These are phyloP conservation scores for Pseudonitzschia delicatissima DNA, from an alignment of 108 stramenopile genomes.

Conservation along the genomic window DNA sequence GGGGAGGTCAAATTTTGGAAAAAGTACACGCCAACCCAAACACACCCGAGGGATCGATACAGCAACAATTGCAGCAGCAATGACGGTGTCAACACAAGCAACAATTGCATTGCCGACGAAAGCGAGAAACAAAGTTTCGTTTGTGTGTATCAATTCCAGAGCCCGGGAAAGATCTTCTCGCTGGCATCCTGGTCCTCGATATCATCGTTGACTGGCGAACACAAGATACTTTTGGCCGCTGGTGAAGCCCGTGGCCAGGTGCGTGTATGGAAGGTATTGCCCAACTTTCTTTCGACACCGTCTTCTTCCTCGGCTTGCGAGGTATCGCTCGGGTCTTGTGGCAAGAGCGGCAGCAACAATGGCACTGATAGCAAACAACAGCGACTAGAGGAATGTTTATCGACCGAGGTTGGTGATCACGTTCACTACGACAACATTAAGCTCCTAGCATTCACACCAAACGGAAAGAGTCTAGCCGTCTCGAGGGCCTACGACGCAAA, in stretches of 20 bases:
- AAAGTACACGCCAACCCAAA: too few relatives aligned
- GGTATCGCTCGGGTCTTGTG: too few relatives aligned
- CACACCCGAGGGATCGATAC: too few relatives aligned
- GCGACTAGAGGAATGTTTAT: neutral
- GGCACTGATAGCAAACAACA: neutral
- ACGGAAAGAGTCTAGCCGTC: neutral
- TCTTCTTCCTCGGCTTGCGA: neutral
- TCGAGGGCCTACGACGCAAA: constrained; percentile 7
- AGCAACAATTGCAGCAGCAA: too few relatives aligned
- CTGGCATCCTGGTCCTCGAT: neutral
- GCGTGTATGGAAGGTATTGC: constrained; percentile 8
- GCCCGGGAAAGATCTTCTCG: constrained; percentile 11
- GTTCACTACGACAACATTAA: constrained; percentile 18
- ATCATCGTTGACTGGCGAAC: neutral
- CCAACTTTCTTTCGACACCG: neutral
- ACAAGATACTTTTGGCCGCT: neutral
- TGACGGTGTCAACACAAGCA: neutral
- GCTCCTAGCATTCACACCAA: neutral
- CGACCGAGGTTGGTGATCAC: constrained; percentile 6
- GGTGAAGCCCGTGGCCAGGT: constrained; percentile 8
- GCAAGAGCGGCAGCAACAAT: neutral
- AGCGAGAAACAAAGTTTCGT: neutral
- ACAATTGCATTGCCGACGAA: neutral
- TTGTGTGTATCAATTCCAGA: constrained; percentile 4
- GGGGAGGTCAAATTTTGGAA: constrained; percentile 16